These are phyloP conservation scores for Beta vulgaris DNA, from an alignment of 148 eudicot species.

Conservation along the genomic window DNA sequence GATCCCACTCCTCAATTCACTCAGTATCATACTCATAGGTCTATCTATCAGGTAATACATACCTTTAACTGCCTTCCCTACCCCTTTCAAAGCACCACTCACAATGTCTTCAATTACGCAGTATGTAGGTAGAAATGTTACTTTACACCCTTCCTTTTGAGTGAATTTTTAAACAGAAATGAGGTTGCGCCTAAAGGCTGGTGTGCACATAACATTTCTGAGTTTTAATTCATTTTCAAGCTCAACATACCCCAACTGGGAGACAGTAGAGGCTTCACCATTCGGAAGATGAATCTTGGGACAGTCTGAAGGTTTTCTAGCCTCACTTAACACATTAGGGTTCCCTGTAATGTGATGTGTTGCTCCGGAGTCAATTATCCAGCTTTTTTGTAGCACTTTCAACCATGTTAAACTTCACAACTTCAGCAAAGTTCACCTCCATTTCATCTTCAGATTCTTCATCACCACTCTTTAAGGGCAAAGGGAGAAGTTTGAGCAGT, in stretches of 20 bases:
- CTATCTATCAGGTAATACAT: neutral
- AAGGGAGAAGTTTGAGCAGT: neutral
- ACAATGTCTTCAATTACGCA: neutral
- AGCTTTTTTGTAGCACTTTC: too few species aligned
- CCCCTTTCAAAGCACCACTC: neutral
- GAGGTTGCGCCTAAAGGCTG: too few species aligned
- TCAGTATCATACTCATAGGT: neutral
- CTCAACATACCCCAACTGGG: too few species aligned
- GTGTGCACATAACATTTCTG: too few species aligned
- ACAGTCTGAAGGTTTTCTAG: neutral
- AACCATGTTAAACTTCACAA: too few species aligned
- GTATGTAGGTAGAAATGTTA: neutral
- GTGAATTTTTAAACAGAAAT: neutral
- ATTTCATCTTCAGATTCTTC: too few species aligned
- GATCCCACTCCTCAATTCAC: neutral
- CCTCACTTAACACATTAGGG: neutral
- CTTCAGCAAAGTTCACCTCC: too few species aligned
- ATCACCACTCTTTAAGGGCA: neutral
- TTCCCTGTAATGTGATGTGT: neutral
- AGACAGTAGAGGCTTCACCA: too few species aligned
- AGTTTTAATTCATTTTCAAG: too few species aligned
- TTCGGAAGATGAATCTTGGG: neutral
- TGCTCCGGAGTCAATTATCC: too few species aligned
- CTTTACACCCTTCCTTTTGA: neutral
- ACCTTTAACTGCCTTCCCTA: neutral